Conservation (phyloP, 345 rosid species). For the Acer negundo region DNA sequence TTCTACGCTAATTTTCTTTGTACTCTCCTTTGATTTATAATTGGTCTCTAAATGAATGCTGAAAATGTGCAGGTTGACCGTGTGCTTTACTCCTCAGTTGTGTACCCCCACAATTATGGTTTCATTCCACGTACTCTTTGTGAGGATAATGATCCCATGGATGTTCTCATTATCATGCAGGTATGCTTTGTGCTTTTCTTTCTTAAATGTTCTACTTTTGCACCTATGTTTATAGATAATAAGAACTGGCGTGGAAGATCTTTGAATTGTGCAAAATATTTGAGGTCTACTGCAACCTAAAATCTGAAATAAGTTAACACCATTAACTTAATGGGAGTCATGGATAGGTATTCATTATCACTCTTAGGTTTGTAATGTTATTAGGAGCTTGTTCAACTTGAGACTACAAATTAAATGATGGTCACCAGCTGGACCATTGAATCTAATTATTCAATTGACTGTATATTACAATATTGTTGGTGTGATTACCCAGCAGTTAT, state of each 20-base stretch:
- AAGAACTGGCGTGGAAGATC: neutral
- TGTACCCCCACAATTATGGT: conserved; percentile 99
- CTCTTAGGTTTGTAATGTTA: neutral
- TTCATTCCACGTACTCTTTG: conserved; percentile 98
- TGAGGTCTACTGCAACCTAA: neutral
- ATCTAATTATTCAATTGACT: neutral
- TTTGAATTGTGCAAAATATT: neutral
- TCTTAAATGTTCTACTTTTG: neutral
- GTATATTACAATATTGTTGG: neutral
- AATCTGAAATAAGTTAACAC: neutral
- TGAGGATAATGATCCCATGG: conserved; percentile 96
- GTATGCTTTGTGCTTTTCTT: conserved; percentile 30
- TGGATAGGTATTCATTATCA: neutral
- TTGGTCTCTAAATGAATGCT: conserved; percentile 22
- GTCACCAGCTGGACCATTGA: neutral
- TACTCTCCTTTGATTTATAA: conserved; percentile 8
- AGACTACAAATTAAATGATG: neutral
- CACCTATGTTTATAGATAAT: neutral
- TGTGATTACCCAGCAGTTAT: neutral
- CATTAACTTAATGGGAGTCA: neutral
- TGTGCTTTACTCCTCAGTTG: conserved; percentile 89
- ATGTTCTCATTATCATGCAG: conserved; percentile 98
- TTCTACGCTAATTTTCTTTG: conserved; percentile 7
- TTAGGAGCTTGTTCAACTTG: neutral
- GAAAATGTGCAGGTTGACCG: conserved; percentile 75